These are phyloP conservation scores for Daldinia childiae DNA, from an alignment of 495 filamentous ascomycete genomes.

Conservation along the genomic window DNA sequence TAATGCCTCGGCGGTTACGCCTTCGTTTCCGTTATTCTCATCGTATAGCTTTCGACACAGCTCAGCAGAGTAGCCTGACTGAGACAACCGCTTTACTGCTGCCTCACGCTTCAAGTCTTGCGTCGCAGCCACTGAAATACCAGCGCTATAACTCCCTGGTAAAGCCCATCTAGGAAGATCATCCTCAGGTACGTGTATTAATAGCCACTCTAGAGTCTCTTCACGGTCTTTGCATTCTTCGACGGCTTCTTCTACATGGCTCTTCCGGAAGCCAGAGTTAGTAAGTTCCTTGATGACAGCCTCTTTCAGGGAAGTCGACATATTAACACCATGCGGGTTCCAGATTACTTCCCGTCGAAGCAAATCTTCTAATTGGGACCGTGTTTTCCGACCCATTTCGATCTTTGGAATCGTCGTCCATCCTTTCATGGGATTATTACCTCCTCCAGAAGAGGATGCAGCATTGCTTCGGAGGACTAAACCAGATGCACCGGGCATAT, in stretches of 20 bases:
- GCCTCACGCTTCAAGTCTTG: constrained; percentile 78
- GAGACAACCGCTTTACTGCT: constrained; percentile 80
- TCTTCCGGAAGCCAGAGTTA: constrained; percentile 80
- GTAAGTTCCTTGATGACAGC: constrained; percentile 77
- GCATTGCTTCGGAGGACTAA: constrained; percentile 51
- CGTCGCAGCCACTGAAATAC: constrained; percentile 80
- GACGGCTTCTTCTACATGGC: constrained; percentile 88
- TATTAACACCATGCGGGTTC: constrained; percentile 79
- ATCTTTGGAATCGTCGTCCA: constrained; percentile 90
- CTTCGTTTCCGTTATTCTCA: constrained; percentile 73
- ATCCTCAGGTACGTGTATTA: constrained; percentile 96
- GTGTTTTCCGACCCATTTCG: constrained; percentile 84
- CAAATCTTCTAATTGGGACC: constrained; percentile 79
- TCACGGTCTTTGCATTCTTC: constrained; percentile 90
- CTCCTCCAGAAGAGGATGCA: constrained; percentile 35
- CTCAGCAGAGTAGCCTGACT: constrained; percentile 84
- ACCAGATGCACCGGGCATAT: constrained; percentile 57
- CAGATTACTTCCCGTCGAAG: constrained; percentile 80
- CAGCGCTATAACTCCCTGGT: constrained; percentile 88
- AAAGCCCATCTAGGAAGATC: constrained; percentile 90
- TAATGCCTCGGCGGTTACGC: constrained; percentile 77
- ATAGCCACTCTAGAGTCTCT: constrained; percentile 88
- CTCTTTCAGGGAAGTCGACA: constrained; percentile 64
- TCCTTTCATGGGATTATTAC: constrained; percentile 64
- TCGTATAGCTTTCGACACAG: constrained; percentile 80